phyloP scores from a whole-genome alignment of 805 yeast genomes.

The Candida quercuum region DNA sequence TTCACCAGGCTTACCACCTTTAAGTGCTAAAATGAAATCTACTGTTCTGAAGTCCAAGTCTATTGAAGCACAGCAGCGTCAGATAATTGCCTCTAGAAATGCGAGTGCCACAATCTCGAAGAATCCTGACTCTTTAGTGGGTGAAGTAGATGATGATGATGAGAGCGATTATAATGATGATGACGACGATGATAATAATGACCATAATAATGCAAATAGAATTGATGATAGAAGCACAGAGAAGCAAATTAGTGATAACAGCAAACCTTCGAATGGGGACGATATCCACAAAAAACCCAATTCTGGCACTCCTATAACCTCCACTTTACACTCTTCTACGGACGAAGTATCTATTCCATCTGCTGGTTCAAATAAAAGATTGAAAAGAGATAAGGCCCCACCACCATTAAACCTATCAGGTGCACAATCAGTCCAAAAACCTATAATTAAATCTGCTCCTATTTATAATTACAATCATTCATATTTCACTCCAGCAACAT shows the following conservation, averaged over 20 bases:
- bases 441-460: slow-evolving; percentile 29
- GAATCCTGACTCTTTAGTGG: neutral
- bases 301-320: neutral
- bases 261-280: too few relatives aligned
- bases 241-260: too few relatives aligned
- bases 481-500: slow-evolving; percentile 13
- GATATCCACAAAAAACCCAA: too few relatives aligned
- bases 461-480: slow-evolving; percentile 16
- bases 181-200: slow-evolving; percentile 7
- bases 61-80: slow-evolving; percentile 25
- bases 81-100: slow-evolving; percentile 21
- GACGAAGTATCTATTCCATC: slow-evolving; percentile 19
- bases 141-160: neutral
- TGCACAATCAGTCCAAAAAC: slow-evolving; percentile 14
- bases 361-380: slow-evolving; percentile 15
- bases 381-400: slow-evolving; percentile 26
- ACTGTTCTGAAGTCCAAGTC: slow-evolving; percentile 21
- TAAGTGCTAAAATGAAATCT: slow-evolving; percentile 23
- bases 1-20: slow-evolving; percentile 25
- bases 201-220: neutral
- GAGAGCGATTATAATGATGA: slow-evolving; percentile 1
- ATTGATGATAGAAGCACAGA: too few relatives aligned
- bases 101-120: neutral
- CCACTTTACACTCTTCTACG: too few relatives aligned
- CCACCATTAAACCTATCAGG: slow-evolving; percentile 23